phyloP scores from a whole-genome alignment of 2,329 filamentous ascomycete genomes.

The Pezicula carpinea region DNA sequence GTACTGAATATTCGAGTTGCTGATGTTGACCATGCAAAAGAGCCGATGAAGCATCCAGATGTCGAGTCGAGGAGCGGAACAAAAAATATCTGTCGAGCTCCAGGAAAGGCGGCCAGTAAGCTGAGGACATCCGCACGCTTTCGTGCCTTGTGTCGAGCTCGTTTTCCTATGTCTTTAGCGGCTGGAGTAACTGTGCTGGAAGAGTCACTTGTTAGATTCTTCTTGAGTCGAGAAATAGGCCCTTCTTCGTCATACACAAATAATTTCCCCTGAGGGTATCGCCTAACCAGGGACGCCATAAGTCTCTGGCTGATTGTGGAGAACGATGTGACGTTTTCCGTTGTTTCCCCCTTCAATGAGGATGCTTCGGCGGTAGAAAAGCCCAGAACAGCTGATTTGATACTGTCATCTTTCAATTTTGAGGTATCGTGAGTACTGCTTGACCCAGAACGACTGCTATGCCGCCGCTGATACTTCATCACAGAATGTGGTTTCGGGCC shows the following conservation, averaged over 20 bases:
- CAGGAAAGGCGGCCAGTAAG: slow-evolving; percentile 34
- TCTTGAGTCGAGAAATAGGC: slow-evolving; percentile 7
- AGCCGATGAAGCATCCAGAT: slow-evolving; percentile 40
- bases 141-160: slow-evolving; percentile 5
- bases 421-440: background rate
- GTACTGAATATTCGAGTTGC: slow-evolving; percentile 30
- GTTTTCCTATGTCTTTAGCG: slow-evolving; percentile 5
- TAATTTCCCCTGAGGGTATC: slow-evolving; percentile 23
- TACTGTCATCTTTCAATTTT: background rate
- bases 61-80: slow-evolving; percentile 42
- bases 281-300: slow-evolving; percentile 16
- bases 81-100: slow-evolving; percentile 40
- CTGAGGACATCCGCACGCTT: slow-evolving; percentile 19
- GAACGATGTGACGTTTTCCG: slow-evolving; percentile 6
- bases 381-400: slow-evolving; percentile 19
- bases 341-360: slow-evolving; percentile 12
- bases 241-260: slow-evolving; percentile 23
- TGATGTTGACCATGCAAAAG: slow-evolving; percentile 42
- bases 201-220: background rate
- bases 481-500: slow-evolving; percentile 1
- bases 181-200: background rate
- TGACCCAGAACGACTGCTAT: background rate
- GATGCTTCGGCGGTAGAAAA: slow-evolving; percentile 18
- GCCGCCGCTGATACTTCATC: background rate
- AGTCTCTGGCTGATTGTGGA: slow-evolving; percentile 17